A percentile compares a stretch with the other conserved stretches of the same genome.
phyloP scores from a whole-genome alignment of 2,329 filamentous ascomycete genomes.

The Dactylellina sp. region DNA sequence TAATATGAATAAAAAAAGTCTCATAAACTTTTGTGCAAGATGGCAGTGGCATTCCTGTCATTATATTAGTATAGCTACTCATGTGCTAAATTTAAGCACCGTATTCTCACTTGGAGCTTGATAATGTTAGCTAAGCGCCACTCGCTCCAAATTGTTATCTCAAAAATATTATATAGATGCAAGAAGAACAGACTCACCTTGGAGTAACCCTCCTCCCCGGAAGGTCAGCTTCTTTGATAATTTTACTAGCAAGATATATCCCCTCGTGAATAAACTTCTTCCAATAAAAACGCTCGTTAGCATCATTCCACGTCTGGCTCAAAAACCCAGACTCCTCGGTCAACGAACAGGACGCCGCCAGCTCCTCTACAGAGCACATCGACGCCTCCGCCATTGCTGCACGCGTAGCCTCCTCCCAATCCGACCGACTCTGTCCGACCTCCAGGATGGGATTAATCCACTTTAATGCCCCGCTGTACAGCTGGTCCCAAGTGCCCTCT shows the following conservation, averaged over 20 bases:
- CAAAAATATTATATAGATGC: background rate
- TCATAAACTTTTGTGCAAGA: background rate
- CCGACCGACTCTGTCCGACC: conserved; percentile 22
- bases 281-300: conserved; percentile 39
- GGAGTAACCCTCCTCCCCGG: conserved; percentile 41
- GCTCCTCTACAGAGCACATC: conserved; percentile 12
- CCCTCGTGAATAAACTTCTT: conserved; percentile 47
- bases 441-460: conserved; percentile 48
- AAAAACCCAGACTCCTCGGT: conserved; percentile 21
- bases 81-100: conserved; percentile 17
- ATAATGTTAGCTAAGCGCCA: conserved; percentile 26
- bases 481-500: conserved; percentile 32
- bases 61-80: background rate
- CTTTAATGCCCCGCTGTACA: conserved; percentile 40
- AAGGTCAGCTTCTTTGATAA: conserved; percentile 33
- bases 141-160: conserved; percentile 4
- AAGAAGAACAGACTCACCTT: conserved; percentile 23
- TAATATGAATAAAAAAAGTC: too few relatives aligned
- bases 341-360: conserved; percentile 9
- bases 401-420: conserved; percentile 43
- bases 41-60: background rate
- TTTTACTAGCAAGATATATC: conserved; percentile 44
- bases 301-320: conserved; percentile 43
- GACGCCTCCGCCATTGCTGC: conserved; percentile 35
- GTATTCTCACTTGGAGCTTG: conserved; percentile 26